Percentiles rank a stretch among this genome's conserved stretches.
Evolutionary conservation across 1,139 yeast genomes (phyloP).

Genomic region (Scheffersomyces illinoinensis): DNA sequence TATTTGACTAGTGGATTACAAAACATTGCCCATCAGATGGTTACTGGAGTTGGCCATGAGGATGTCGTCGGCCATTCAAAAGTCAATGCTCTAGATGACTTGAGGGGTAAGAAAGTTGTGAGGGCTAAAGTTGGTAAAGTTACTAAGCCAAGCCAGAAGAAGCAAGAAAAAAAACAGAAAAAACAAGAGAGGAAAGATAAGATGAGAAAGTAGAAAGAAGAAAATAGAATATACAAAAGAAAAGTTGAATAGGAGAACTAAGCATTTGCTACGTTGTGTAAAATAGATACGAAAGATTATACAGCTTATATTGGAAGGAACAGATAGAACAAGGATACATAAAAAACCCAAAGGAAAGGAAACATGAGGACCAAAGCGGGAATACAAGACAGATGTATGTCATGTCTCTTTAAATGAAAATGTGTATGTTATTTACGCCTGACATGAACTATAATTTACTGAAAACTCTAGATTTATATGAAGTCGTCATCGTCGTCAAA

Average conservation of each 20-base stretch:
- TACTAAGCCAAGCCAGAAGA: slow-evolving; percentile 2
- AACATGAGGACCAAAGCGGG: not conserved
- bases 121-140: slow-evolving; percentile 13
- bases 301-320: not conserved
- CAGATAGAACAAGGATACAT: not conserved
- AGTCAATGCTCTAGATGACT: slow-evolving; percentile 68
- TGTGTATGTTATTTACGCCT: not conserved
- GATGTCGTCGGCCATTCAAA: slow-evolving; percentile 71
- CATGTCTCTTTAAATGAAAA: not conserved
- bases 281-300: not conserved
- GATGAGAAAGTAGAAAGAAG: not conserved
- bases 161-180: slow-evolving; percentile 8
- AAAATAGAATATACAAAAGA: not conserved
- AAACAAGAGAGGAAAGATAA: slow-evolving; percentile 11
- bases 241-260: not conserved
- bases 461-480: slow-evolving; percentile 23
- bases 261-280: not conserved
- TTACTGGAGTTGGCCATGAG: slow-evolving; percentile 69
- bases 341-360: not conserved
- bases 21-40: slow-evolving; percentile 82
- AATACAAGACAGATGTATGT: not conserved
- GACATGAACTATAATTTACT: not conserved
- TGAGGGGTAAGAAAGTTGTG: slow-evolving; percentile 40
- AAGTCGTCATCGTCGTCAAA: slow-evolving; percentile 70
- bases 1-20: slow-evolving; percentile 84